Conservation (phyloP, 371 early-diverging fungal genomes). For the Mucor lusitanicus region DNA sequence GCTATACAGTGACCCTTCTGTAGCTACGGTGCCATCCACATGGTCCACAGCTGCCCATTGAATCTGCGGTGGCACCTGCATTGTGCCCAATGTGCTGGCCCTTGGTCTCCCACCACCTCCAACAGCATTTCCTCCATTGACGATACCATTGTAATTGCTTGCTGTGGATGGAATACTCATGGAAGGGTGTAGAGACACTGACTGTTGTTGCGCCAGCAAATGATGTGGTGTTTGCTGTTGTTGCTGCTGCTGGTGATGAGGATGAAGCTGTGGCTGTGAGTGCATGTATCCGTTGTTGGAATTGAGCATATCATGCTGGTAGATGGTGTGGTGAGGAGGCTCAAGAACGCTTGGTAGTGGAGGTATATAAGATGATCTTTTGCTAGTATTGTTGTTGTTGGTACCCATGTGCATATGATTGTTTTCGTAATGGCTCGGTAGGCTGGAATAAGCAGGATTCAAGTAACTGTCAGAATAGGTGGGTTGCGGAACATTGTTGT, state of each 20-base stretch:
- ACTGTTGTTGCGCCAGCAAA: neutral
- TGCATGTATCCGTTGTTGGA: neutral
- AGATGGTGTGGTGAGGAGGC: conserved; percentile 23
- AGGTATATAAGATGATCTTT: conserved; percentile 23
- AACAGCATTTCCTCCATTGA: neutral
- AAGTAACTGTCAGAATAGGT: conserved; percentile 18
- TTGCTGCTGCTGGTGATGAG: neutral
- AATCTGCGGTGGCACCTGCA: conserved; percentile 40
- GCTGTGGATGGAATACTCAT: conserved; percentile 9
- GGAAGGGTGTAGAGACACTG: neutral
- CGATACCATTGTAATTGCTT: neutral
- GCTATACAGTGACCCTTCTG: conserved; percentile 19
- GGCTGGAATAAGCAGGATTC: conserved; percentile 34
- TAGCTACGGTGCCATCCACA: conserved; percentile 4
- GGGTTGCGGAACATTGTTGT: conserved; percentile 12
- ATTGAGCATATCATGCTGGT: neutral
- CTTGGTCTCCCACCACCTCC: conserved; percentile 31
- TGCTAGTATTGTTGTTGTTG: conserved; percentile 5
- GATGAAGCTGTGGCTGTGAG: neutral
- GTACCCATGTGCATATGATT: neutral
- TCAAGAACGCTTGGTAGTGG: conserved; percentile 39
- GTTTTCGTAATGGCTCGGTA: conserved; percentile 32
- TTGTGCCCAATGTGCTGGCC: conserved; percentile 47
- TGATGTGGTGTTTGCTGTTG: neutral
- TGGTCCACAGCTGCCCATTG: conserved; percentile 32